Percentiles rank a stretch among this genome's conserved stretches.
Evolutionary conservation across 257 asterid species (phyloP).

Genomic region (Nicotiana sylvestris): DNA sequence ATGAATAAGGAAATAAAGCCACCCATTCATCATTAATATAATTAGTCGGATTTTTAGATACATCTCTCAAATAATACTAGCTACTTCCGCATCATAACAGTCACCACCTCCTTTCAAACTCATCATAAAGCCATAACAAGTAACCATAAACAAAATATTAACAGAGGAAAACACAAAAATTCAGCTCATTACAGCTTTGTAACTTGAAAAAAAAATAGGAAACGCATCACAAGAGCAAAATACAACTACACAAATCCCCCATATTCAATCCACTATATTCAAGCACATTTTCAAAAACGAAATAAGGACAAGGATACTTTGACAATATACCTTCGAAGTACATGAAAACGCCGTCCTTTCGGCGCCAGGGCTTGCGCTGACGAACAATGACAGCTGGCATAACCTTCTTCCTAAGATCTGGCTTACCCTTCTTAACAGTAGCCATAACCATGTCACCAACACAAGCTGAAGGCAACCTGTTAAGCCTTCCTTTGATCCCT

Average conservation of each 20-base stretch:
- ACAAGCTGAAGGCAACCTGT: slow-evolving; percentile 62
- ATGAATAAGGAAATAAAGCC: background rate
- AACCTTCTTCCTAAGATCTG: slow-evolving; percentile 69
- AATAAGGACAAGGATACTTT: fast-evolving
- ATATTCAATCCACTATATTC: background rate
- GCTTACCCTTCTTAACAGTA: slow-evolving; percentile 69
- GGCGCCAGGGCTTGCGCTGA: slow-evolving; percentile 77
- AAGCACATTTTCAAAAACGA: background rate
- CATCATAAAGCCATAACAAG: background rate
- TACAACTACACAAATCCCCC: background rate
- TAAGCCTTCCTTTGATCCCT: slow-evolving; percentile 58
- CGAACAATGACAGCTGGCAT: slow-evolving; percentile 82
- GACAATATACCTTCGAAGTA: slow-evolving; percentile 43
- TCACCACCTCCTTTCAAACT: background rate
- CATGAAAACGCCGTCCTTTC: slow-evolving; percentile 79
- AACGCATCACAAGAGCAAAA: background rate
- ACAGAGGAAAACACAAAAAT: background rate
- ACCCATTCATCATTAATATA: background rate
- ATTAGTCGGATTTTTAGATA: no score
- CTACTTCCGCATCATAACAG: background rate
- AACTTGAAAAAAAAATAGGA: background rate
- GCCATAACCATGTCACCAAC: slow-evolving; percentile 77
- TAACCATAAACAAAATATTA: background rate
- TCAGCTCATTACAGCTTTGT: background rate
- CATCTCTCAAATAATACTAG: background rate